These are phyloP conservation scores for Ophiosphaerella narmari DNA, from an alignment of 2,329 filamentous ascomycete genomes.

Conservation along the genomic window DNA sequence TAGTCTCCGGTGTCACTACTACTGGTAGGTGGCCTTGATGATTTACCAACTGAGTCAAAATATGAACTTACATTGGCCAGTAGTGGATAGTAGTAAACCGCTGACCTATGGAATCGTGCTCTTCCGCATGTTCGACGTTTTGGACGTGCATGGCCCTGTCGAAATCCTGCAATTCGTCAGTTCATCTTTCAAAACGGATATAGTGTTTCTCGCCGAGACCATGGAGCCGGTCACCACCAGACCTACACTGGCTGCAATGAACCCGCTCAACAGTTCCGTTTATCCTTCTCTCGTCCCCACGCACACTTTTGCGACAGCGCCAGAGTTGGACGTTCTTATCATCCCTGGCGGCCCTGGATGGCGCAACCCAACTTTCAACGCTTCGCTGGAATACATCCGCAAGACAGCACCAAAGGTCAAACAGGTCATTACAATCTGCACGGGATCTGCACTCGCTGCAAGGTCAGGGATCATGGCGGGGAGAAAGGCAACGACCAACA, in stretches of 20 bases:
- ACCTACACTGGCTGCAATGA: constrained; percentile 23
- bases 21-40: not conserved
- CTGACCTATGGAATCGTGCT: constrained; percentile 33
- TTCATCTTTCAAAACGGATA: constrained; percentile 24
- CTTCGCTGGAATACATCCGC: constrained; percentile 55
- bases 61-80: not conserved
- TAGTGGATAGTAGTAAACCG: constrained; percentile 13
- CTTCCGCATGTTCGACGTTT: constrained; percentile 34
- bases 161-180: constrained; percentile 47
- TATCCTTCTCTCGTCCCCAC: constrained; percentile 51
- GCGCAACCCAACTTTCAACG: constrained; percentile 29
- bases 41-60: not conserved
- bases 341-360: constrained; percentile 66
- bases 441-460: constrained; percentile 63
- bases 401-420: constrained; percentile 54
- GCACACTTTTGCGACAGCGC: constrained; percentile 59
- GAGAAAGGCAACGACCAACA: constrained; percentile 53
- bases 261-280: constrained; percentile 30
- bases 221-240: constrained; percentile 37
- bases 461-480: constrained; percentile 64
- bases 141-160: constrained; percentile 46
- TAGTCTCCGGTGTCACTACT: not conserved
- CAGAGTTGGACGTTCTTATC: constrained; percentile 64
- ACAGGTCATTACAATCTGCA: constrained; percentile 68
- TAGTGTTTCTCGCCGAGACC: constrained; percentile 25